phyloP scores from a whole-genome alignment of 306 rosid species.

The Datisca glomerata region DNA sequence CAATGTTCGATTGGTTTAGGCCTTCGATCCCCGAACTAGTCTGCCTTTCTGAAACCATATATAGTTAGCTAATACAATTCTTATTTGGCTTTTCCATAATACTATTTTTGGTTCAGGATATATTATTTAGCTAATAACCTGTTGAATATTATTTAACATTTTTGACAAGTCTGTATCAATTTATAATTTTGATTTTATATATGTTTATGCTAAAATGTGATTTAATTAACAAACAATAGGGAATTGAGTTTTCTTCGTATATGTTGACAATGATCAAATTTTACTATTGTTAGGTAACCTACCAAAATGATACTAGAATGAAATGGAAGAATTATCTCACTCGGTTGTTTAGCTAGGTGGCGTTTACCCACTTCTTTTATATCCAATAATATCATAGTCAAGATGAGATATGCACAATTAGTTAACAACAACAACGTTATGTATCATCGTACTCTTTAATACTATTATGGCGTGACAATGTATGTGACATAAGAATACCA shows the following conservation, averaged over 20 bases:
- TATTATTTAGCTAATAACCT: too few relatives aligned
- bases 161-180: not conserved
- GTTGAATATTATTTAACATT: slow-evolving; percentile 4
- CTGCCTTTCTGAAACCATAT: slow-evolving; percentile 42
- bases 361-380: too few relatives aligned
- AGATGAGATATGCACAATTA: not conserved
- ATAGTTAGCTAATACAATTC: too few relatives aligned
- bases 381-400: not conserved
- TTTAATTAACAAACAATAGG: too few relatives aligned
- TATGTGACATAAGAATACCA: too few relatives aligned
- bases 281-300: slow-evolving; percentile 50
- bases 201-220: too few relatives aligned
- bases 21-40: slow-evolving; percentile 55
- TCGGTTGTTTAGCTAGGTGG: slow-evolving; percentile 15
- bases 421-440: slow-evolving; percentile 3
- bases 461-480: too few relatives aligned
- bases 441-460: not conserved
- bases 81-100: too few relatives aligned
- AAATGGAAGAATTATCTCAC: slow-evolving; percentile 12
- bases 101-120: too few relatives aligned
- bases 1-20: slow-evolving; percentile 57
- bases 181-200: slow-evolving; percentile 7
- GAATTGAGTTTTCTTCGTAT: too few relatives aligned
- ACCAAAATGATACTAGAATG: slow-evolving; percentile 33
- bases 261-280: slow-evolving; percentile 16